Evolutionary conservation across 768 basidiomycete genomes (phyloP).

Genomic region (Lanmaoa pseudosensibilis): DNA sequence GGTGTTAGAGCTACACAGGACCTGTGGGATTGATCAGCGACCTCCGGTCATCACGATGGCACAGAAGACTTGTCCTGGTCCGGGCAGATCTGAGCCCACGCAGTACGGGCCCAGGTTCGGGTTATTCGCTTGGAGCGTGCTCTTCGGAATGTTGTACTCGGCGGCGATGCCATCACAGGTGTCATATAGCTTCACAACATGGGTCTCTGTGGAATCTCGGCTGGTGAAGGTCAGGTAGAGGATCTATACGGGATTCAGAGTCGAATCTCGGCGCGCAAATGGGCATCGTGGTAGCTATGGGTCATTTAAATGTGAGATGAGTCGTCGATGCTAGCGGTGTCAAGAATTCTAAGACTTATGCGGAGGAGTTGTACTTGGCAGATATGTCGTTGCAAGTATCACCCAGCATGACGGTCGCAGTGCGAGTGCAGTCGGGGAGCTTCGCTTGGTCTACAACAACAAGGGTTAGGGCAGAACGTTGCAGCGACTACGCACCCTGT

Average conservation of each 20-base stretch:
- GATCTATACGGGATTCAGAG: slow-evolving; percentile 21
- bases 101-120: slow-evolving; percentile 56
- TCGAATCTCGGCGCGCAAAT: neutral
- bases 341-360: slow-evolving; percentile 40
- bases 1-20: too few species aligned
- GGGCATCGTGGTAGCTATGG: slow-evolving; percentile 40
- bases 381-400: slow-evolving; percentile 70
- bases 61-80: slow-evolving; percentile 46
- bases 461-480: neutral
- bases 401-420: slow-evolving; percentile 53
- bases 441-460: slow-evolving; percentile 45
- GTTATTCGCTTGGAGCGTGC: slow-evolving; percentile 55
- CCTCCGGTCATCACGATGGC: neutral
- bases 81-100: slow-evolving; percentile 55
- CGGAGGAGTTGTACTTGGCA: slow-evolving; percentile 56
- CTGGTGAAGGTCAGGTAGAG: slow-evolving; percentile 58
- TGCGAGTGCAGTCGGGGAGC: slow-evolving; percentile 54
- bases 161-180: slow-evolving; percentile 47
- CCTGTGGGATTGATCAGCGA: neutral
- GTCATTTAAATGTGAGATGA: neutral
- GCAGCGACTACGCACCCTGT: slow-evolving; percentile 18
- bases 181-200: slow-evolving; percentile 49
- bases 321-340: neutral
- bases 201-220: slow-evolving; percentile 54
- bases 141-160: slow-evolving; percentile 42